Conservation (phyloP, 2,329 filamentous ascomycete species). For the Shiraia sp. region DNA sequence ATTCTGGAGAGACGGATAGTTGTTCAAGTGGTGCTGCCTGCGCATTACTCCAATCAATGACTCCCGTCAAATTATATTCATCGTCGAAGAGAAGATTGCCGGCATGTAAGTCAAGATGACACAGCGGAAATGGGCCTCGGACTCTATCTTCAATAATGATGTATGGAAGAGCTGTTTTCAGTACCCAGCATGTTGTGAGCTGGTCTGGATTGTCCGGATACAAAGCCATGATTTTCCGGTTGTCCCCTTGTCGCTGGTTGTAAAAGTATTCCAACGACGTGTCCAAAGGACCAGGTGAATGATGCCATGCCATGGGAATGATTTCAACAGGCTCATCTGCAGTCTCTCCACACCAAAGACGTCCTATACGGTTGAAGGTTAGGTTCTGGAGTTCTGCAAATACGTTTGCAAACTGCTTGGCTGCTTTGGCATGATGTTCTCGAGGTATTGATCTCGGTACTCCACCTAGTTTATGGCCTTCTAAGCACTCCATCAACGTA, state of each 20-base stretch:
- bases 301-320: slow-evolving; percentile 19
- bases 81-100: slow-evolving; percentile 50
- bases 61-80: slow-evolving; percentile 45
- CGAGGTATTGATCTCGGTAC: slow-evolving; percentile 15
- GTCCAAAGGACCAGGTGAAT: slow-evolving; percentile 17
- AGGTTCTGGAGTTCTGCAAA: slow-evolving; percentile 16
- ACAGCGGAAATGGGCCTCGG: slow-evolving; percentile 44
- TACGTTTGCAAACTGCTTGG: slow-evolving; percentile 18
- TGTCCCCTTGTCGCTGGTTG: slow-evolving; percentile 16
- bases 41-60: slow-evolving; percentile 45
- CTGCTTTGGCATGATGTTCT: slow-evolving; percentile 14
- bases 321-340: slow-evolving; percentile 17
- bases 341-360: slow-evolving; percentile 19
- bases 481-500: slow-evolving; percentile 17
- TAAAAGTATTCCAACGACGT: slow-evolving; percentile 17
- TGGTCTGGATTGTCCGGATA: slow-evolving; percentile 16
- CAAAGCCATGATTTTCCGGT: slow-evolving; percentile 16
- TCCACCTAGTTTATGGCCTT: slow-evolving; percentile 11
- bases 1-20: slow-evolving; percentile 41
- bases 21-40: slow-evolving; percentile 38
- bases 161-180: slow-evolving; percentile 19
- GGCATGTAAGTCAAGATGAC: slow-evolving; percentile 40
- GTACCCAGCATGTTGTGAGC: slow-evolving; percentile 20
- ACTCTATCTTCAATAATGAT: slow-evolving; percentile 21
- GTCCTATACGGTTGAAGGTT: slow-evolving; percentile 18